Base-by-base conservation (phyloP, 192 early-diverging fungal genomes). In the Backusella tarrabulga region DNA sequence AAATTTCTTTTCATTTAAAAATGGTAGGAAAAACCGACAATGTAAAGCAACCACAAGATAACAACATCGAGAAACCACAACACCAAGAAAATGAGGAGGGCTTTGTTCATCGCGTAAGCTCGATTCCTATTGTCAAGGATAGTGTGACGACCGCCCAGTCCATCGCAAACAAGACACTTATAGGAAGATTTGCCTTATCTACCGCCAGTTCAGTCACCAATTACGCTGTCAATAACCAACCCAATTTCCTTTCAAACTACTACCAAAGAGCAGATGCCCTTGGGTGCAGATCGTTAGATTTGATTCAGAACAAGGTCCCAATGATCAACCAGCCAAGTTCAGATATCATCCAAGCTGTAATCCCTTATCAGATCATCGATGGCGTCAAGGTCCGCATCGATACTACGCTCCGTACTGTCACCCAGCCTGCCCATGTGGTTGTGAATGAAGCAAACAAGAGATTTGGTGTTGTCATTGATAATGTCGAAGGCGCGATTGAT, bases 251-350 rank as follows among this genome's bases (percentile, higher is more conserved):
- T 6, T 76, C 76, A 46, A 56, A 46, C 19, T 76, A 76, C 56
- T 80, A 80, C 69, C 36, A 80, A 38, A 76, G 80, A 26, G 87
- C 88, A 6, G 92, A 94, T 73, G 76, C 86, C 14, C 81, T 91
- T 34, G 92, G 90, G 44, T 87, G 85, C 19, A 83, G 86, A 66
- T 91, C 91, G 5, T 83, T 94, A 21, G 90, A 91, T 67, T 60
- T 87, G 14, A 71, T 94, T 41, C 90, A 92, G 66, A 73, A 74
- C 1, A 83, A 79, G 42, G 89, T 91, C 81, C 93, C 93, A 6
- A 85, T 91, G 60, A 84, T 93, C 56, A 86, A 77, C 35, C 82
- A 88, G 75, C 90, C 91, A 50, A 91, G 91, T 5, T 79, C 78
- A 69, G 89, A 92, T 75, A 87, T 93, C 67, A 81, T 92, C 21